These are phyloP conservation scores for Datisca glomerata DNA, from an alignment of 306 rosid genomes.

Conservation along the genomic window DNA sequence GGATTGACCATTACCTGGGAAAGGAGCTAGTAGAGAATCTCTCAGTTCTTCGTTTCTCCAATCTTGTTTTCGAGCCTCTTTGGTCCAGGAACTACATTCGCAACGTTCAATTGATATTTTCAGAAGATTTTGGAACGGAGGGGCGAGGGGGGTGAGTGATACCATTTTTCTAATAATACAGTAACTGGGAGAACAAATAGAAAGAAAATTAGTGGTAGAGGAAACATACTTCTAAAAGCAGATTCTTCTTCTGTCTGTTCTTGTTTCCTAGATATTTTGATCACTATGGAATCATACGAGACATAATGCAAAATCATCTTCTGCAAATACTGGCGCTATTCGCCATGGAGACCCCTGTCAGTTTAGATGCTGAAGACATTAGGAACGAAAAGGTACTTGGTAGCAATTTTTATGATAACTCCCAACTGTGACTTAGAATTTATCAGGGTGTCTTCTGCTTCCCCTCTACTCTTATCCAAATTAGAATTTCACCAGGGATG, in stretches of 20 bases:
- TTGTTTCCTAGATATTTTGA: slow-evolving; percentile 58
- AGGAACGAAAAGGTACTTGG: slow-evolving; percentile 78
- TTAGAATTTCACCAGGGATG: too few relatives aligned
- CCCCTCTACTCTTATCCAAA: too few relatives aligned
- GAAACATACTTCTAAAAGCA: slow-evolving; percentile 1
- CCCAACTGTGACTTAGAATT: too few relatives aligned
- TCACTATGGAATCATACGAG: slow-evolving; percentile 87
- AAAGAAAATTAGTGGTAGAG: background rate
- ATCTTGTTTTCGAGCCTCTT: slow-evolving; percentile 88
- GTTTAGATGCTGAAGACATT: slow-evolving; percentile 92
- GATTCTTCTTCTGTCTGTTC: slow-evolving; percentile 8
- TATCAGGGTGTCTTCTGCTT: too few relatives aligned
- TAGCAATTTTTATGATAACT: background rate
- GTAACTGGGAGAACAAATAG: background rate
- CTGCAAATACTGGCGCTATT: slow-evolving; percentile 86
- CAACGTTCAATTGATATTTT: slow-evolving; percentile 87
- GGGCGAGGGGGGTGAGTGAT: slow-evolving; percentile 87
- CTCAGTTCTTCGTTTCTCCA: slow-evolving; percentile 94
- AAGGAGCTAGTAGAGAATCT: slow-evolving; percentile 98
- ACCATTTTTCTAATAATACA: background rate
- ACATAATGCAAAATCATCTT: slow-evolving; percentile 97
- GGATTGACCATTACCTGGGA: slow-evolving; percentile 99
- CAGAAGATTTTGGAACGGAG: slow-evolving; percentile 97
- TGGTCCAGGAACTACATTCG: slow-evolving; percentile 89
- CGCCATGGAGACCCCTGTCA: slow-evolving; percentile 98